Base-by-base conservation (phyloP, 768 basidiomycete genomes). In the Rubroboletus satanas region DNA sequence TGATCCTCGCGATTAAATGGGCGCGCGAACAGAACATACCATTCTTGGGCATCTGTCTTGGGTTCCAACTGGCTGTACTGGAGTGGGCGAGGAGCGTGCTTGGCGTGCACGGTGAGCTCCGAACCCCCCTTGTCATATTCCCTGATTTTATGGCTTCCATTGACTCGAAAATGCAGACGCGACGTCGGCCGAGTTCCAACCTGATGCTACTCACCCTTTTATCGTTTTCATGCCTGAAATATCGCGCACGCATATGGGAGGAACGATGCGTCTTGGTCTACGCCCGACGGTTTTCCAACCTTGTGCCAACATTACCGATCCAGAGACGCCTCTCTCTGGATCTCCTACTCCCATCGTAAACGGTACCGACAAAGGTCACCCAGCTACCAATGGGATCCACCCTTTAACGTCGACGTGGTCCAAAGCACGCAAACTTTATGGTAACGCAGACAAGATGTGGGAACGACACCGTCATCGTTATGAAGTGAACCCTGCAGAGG, bases 181-280 rank as follows among this genome's bases (percentile, higher is more conserved):
- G 6, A 88, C 85, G 45, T 98, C 96, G 4, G 74, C 83, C 31
- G 96, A 99, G 71, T 90, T 98, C 62, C 72, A 79, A 38, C 66
- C 81, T 4, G 71, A 82, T 1, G 75, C 85, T 2, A 69, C 74
- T n/a, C 75, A 87, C 59, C 90, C 88, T 0, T 79, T 94, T 52
- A 78, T 98, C 72, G 80, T 98, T 62, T 98, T 95, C 81, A 99
- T 99, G 97, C 97, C 97, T 17, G 97, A 99, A 70, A 91, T 99
- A 62, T 97, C 93, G 11, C 89, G 88, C 68, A 98, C 95, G 12
- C 94, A 98, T 60, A 93, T 98, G 84, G 97, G 97, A 49, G 97
- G 97, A 21, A 99, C 96, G n/a, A 99, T 99, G 97, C 87, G 97
- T 12, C 82, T 98, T n/a, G 97, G 97, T 23, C 79, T 98, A 39